phyloP scores from a whole-genome alignment of 495 filamentous ascomycete genomes.

The Alectoria sarmentosa region DNA sequence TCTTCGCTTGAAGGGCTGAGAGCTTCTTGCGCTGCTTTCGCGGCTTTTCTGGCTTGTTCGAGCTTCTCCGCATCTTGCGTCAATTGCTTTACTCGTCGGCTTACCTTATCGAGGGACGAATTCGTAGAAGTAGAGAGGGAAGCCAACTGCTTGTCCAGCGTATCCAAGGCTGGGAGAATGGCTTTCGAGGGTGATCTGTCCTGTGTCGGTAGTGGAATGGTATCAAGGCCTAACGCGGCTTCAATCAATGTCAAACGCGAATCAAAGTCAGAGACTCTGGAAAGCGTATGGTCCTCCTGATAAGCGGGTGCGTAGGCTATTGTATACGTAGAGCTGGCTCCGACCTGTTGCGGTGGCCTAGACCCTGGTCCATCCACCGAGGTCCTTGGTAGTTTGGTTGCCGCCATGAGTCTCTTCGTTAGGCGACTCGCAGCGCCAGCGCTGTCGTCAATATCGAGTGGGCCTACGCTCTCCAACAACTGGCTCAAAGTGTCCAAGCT shows the following conservation, averaged over 20 bases:
- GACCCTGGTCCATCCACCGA: conserved; percentile 20
- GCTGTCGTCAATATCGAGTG: conserved; percentile 35
- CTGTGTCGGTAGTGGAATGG: conserved; percentile 53
- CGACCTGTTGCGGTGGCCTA: conserved; percentile 13
- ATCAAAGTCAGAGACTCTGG: conserved; percentile 84
- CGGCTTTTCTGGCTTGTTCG: conserved; percentile 61
- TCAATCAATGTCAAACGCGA: conserved; percentile 70
- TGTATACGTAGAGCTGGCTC: conserved; percentile 38
- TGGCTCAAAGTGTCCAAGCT: conserved; percentile 56
- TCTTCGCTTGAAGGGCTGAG: conserved; percentile 9
- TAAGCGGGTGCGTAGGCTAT: conserved; percentile 50
- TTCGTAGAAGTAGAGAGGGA: conserved; percentile 56
- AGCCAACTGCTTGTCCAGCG: conserved; percentile 64
- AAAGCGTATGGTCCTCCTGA: conserved; percentile 57
- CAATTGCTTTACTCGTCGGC: conserved; percentile 22
- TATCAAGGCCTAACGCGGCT: conserved; percentile 69
- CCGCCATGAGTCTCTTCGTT: conserved; percentile 26
- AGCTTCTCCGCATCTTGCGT: conserved; percentile 74
- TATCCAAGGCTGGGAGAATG: conserved; percentile 72
- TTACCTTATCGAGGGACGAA: conserved; percentile 35
- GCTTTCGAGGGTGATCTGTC: conserved; percentile 51
- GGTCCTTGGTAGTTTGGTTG: conserved; percentile 21
- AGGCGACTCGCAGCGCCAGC: conserved; percentile 29
- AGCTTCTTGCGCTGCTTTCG: conserved; percentile 46
- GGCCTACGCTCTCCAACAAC: conserved; percentile 49